A percentile compares a stretch with the other conserved stretches of the same genome.
phyloP scores from a whole-genome alignment of 2,329 filamentous ascomycete genomes.

The Hypoxylon sp. region DNA sequence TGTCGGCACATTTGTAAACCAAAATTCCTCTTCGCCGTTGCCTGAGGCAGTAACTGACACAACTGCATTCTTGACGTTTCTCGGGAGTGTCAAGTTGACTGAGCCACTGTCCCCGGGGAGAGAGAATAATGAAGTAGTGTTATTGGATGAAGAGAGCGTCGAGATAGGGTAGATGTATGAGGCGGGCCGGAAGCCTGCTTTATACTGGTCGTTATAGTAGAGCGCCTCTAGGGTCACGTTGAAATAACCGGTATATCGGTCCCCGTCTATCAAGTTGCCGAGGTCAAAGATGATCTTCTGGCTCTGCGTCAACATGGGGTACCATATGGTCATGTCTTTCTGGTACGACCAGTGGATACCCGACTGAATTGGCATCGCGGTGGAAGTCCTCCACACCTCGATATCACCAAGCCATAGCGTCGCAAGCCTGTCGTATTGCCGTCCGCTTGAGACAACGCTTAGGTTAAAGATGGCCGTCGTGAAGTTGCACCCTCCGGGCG shows the following conservation, averaged over 20 bases:
- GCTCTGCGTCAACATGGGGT: conserved; percentile 63
- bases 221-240: conserved; percentile 70
- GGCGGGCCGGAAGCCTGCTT: conserved; percentile 49
- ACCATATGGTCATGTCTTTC: conserved; percentile 73
- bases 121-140: conserved; percentile 68
- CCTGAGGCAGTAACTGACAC: conserved; percentile 74
- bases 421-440: conserved; percentile 73
- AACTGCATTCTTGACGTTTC: conserved; percentile 69
- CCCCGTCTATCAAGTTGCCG: conserved; percentile 67
- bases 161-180: conserved; percentile 58
- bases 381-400: conserved; percentile 75
- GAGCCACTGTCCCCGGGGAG: conserved; percentile 66
- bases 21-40: conserved; percentile 76
- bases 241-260: conserved; percentile 70
- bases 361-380: conserved; percentile 69
- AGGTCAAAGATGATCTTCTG: conserved; percentile 74
- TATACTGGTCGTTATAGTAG: conserved; percentile 58
- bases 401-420: conserved; percentile 72
- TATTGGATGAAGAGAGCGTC: conserved; percentile 56
- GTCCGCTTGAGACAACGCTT: conserved; percentile 69
- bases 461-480: conserved; percentile 65
- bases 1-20: conserved; percentile 75
- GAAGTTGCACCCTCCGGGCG: conserved; percentile 48
- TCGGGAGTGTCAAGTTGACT: conserved; percentile 64
- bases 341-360: conserved; percentile 68